Base-by-base conservation (phyloP, 2,329 filamentous ascomycete species). In the Hymenoscyphus fraxineus region DNA sequence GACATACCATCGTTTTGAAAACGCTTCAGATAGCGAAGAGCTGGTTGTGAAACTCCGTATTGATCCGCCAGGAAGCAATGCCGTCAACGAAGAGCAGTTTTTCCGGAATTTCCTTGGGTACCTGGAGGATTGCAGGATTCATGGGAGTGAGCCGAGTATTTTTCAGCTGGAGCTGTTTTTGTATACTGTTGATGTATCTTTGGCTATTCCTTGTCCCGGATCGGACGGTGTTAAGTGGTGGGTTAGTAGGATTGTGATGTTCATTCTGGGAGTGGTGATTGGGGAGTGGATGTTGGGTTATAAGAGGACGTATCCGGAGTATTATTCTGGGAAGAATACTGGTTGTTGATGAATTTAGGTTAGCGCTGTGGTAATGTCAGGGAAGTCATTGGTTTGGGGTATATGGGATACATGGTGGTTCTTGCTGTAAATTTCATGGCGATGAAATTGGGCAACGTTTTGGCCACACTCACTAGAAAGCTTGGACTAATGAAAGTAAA, bases 91-190 rank as follows among this genome's bases (percentile, higher is more conserved):
- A 38, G 40, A 63, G 58, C 35, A 58, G 9, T 67, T 67, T 47
- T 67, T 67, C 40, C 35, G 65, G 13, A 65, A 67, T 58, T 67
- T 67, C 65, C 65, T 67, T 58, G 65, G 65, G 6, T 67, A 67
- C 39, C 38, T 65, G 5, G 65, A 67, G 41, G 65, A 67, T 64
- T 67, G 65, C 39, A 61, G 60, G 61, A 65, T 58, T 16, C 31
- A 55, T n/a, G 61, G 61, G 22, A 60, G 22, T 15, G 32, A 59
- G 22, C 65, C 65, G 27, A 65, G 63, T 54, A 27, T 67, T 35
- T 65, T 64, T 51, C 65, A 67, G 47, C 32, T 65, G 27, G 15
- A 61, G 35, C 40, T 65, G 1, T 67, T 67, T 41, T 58, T 67
- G 56, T 32, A 62, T n/a, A 60, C 40, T n/a, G 61, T 58, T 15